Conservation (phyloP, 345 rosid species). For the Syzygium grande region DNA sequence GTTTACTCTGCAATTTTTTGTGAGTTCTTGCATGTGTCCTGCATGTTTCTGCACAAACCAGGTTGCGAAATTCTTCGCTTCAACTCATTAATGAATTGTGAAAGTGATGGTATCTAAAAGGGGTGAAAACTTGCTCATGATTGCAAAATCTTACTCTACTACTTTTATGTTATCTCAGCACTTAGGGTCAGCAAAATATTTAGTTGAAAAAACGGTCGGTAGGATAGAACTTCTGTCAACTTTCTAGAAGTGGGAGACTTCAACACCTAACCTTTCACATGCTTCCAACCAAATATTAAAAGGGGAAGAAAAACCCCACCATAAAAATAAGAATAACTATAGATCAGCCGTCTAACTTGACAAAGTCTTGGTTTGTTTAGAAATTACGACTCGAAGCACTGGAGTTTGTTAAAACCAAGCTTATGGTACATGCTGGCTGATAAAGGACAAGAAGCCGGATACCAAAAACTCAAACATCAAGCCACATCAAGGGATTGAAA, state of each 20-base stretch:
- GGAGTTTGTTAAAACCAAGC: not conserved
- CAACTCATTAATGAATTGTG: not conserved
- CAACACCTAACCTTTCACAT: not conserved
- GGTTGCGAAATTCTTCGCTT: not conserved
- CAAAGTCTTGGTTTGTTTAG: not conserved
- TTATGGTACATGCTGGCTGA: not conserved
- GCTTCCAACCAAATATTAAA: not conserved
- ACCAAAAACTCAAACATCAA: not conserved
- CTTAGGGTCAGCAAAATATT: not conserved
- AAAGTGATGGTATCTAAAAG: not conserved
- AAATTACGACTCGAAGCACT: not conserved
- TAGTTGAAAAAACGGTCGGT: not conserved
- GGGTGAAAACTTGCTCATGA: not conserved
- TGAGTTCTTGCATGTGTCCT: not conserved
- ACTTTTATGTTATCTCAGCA: not conserved
- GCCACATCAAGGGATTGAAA: not conserved
- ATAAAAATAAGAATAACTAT: not conserved
- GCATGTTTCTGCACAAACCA: not conserved
- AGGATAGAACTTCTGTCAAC: not conserved
- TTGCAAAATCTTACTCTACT: not conserved
- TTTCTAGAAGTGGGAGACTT: not conserved
- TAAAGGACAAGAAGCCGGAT: not conserved
- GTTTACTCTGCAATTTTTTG: not conserved
- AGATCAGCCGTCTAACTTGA: not conserved
- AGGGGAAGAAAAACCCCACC: not conserved